Evolutionary conservation across 2,329 filamentous ascomycete genomes (phyloP).

Genomic region (Arachnopeziza araneosa): DNA sequence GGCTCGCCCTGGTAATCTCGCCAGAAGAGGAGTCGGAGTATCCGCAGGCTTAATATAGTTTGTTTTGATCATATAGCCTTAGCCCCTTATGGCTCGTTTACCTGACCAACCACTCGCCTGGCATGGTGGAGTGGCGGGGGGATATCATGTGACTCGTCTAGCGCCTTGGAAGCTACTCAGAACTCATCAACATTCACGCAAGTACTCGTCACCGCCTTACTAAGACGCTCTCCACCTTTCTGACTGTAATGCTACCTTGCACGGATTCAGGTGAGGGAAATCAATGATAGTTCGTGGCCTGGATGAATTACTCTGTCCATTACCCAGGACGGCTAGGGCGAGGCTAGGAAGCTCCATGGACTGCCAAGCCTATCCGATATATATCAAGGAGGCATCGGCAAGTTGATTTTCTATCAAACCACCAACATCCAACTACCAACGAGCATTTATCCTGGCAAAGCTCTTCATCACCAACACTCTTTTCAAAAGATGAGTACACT

Average conservation of each 20-base stretch:
- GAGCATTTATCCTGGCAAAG: not conserved
- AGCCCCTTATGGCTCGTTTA: not conserved
- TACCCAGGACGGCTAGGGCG: not conserved
- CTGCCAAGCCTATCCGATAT: not conserved
- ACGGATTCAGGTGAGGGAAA: not conserved
- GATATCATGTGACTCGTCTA: not conserved
- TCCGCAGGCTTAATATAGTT: too few species aligned
- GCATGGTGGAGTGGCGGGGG: not conserved
- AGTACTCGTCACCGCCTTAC: not conserved
- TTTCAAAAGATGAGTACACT: slow-evolving; percentile 34
- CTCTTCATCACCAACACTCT: not conserved
- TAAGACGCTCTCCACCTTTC: not conserved
- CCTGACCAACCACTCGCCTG: not conserved
- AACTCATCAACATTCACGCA: not conserved
- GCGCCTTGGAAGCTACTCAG: too few species aligned
- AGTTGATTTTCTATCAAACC: not conserved
- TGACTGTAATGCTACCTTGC: not conserved
- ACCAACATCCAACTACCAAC: too few species aligned
- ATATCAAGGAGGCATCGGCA: not conserved
- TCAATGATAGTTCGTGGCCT: not conserved
- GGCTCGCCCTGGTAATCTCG: too few species aligned
- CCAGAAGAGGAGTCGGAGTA: too few species aligned
- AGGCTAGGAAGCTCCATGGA: not conserved
- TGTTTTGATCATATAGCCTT: too few species aligned
- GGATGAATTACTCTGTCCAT: not conserved